Evolutionary conservation across 1,284 basidiomycete genomes (phyloP), one percentile per base, ranked within the genome.

Genomic region (Phylloboletellus chloephorus): DNA sequence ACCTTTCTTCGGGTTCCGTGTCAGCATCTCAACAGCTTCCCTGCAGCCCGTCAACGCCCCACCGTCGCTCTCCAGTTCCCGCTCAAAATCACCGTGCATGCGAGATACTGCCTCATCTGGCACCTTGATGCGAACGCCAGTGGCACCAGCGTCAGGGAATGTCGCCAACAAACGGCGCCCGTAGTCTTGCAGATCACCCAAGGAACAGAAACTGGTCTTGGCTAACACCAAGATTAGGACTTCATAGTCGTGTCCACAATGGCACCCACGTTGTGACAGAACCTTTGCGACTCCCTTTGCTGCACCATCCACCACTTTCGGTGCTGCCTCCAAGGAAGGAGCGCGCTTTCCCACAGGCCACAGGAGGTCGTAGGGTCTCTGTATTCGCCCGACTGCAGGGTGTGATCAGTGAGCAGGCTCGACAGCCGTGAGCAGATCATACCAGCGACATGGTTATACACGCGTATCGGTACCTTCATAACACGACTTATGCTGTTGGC

Each of bases 21-120:
- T 92, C 31, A 95, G 67, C 32, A 95, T 81, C 66, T 96, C 92
- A 1, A 97, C 89, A 0, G 90, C 90, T 53, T 93, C 85, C 41
- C 89, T 74, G 61, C 92, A 96, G 0, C 84, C 83, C 3, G 73
- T 76, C 46, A 79, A 59, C 12, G 66, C 72, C 3, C 73, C 59
- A 58, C 67, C 63, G 9, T 58, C 59, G 58, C 67, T 62, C 51
- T 58, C 65, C 61, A 63, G 48, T 42, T 63, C 57, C 16, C 41
- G 66, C 50, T 74, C 66, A 35, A 44, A 44, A 13, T 49, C 49
- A 28, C 44, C 48, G 17, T 52, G 51, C 34, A 48, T 31, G 3
- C 53, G 50, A 7, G 51, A 41, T 19, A 58, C 53, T n/a, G 56
- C 50, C 33, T 63, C 64, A 0, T 52, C 50, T 3, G 61, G 57